Base-by-base conservation (phyloP, 2,329 filamentous ascomycete genomes). In the Mariannaea elegans region DNA sequence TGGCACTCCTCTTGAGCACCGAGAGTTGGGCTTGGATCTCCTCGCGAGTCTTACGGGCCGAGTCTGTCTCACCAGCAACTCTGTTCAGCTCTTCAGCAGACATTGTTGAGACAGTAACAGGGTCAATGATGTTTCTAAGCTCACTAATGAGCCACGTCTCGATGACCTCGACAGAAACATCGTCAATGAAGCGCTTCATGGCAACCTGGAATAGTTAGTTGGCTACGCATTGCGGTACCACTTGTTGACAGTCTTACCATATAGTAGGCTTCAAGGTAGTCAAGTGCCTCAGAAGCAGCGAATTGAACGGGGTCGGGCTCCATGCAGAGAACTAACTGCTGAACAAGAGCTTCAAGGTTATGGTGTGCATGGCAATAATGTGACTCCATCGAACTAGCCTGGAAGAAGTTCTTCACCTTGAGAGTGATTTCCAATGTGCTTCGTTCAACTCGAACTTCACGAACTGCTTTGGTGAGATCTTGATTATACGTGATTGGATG, bases 401-500 rank as follows among this genome's bases (percentile, higher is more conserved):
- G 16, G 32, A 62, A 69, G 51, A 14, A 55, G 19, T 52, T 44
- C n/a, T 16, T 14, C 7, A 54, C 48, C 14, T 16, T 41, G 3
- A 38, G 16, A 8, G 46, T n/a, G 2, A 70, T 47, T 12, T 50
- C n/a, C 1, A 6, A 4, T 2, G 19, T 51, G 5, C 60, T 38
- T 7, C 69, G 51, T 2, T 64, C 18, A 2, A 27, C 23, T 5
- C 72, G 71, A 23, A 71, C 54, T 1, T 69, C 65, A 27, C 77
- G 71, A 1, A 83, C 68, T 1, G 66, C 72, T 13, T 81, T 71
- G 0, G 74, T 75, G 23, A 81, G 82, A 32, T 82, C 72, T 14
- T 80, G 71, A 38, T 86, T 84, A 62, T 87, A 87, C 0, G 83
- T 87, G 32, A 85, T 83, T 0, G 82, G 82, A 63, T 85, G 81